Base-by-base conservation (phyloP, 768 basidiomycete genomes). In the Hericium rajendrae region DNA sequence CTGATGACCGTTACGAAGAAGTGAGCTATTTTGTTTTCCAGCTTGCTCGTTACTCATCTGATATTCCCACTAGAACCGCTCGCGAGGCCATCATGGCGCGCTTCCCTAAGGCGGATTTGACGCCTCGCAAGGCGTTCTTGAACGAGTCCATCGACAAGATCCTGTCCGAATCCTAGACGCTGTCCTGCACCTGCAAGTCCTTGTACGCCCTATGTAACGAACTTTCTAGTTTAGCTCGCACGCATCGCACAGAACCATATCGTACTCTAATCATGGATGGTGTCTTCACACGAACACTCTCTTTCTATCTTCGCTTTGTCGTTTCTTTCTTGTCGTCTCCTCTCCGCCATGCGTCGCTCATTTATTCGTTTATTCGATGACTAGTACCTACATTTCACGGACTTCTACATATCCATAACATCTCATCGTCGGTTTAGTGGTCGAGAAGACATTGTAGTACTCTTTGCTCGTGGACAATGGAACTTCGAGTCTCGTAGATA, bases 1-100 rank as follows among this genome's bases (percentile, higher is more conserved):
- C 71, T 97, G 67, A 95, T 97, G 94, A 88, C 84, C 56, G 91
- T 97, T 59, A 93, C 92, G 69, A 94, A 94, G 80, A 94, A 92
- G 90, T 94, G 66, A 70, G 90, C 76, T 16, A 16, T 5, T 9
- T n/a, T 6, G 6, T 26, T 38, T 48, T 22, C 57, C 37, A 13
- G 43, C 50, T 32, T 56, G 53, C 38, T 22, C 57, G 53, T 51
- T 51, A 53, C 57, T 38, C 40, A 4, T 38, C 48, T 59, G 52
- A 57, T 54, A 10, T 9, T 48, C 49, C 49, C 57, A 51, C 16
- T 61, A 93, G 91, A 76, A 91, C 92, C 63, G 83, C 93, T 8
- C 84, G 95, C 50, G 91, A 95, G 65, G 92, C 91, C 13, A 86
- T 98, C 51, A 83, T 82, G 69, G 78, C 81, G 38, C 81, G 83